A percentile compares a stretch with the other conserved stretches of the same genome.
These are phyloP conservation scores for Paracorniculantispora psalliotae DNA, from an alignment of 2,329 filamentous ascomycete genomes.

Conservation along the genomic window DNA sequence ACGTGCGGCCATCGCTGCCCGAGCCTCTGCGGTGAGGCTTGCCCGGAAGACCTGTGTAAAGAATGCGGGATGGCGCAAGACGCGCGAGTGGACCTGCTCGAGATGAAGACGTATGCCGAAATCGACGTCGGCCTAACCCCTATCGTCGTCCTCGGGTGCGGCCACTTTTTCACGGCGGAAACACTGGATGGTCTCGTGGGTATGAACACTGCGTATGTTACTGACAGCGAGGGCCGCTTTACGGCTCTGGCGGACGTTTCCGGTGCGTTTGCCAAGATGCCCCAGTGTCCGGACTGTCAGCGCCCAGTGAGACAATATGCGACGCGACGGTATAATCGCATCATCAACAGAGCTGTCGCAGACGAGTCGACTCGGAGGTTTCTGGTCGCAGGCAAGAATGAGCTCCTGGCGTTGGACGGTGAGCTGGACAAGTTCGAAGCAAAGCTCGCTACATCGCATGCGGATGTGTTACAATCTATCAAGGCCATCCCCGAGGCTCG, in stretches of 20 bases:
- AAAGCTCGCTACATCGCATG: neutral
- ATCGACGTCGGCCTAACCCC: slow-evolving; percentile 53
- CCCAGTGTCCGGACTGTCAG: slow-evolving; percentile 52
- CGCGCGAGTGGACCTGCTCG: slow-evolving; percentile 50
- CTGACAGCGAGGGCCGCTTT: slow-evolving; percentile 29
- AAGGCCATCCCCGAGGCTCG: neutral
- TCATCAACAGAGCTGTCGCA: slow-evolving; percentile 53
- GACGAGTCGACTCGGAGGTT: slow-evolving; percentile 61
- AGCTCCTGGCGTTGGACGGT: slow-evolving; percentile 29
- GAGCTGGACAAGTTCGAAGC: slow-evolving; percentile 23
- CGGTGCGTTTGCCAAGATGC: slow-evolving; percentile 38
- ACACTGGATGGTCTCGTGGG: slow-evolving; percentile 57
- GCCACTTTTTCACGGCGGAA: slow-evolving; percentile 55
- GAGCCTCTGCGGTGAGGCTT: slow-evolving; percentile 59
- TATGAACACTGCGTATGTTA: slow-evolving; percentile 44
- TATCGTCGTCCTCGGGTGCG: slow-evolving; percentile 55
- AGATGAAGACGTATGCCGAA: slow-evolving; percentile 48
- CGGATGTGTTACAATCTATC: neutral
- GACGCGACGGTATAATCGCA: slow-evolving; percentile 49
- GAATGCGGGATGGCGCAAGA: slow-evolving; percentile 39
- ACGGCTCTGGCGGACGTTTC: slow-evolving; percentile 34
- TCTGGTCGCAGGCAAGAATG: slow-evolving; percentile 28
- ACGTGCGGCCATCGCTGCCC: slow-evolving; percentile 58
- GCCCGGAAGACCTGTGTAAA: slow-evolving; percentile 54
- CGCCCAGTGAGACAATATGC: slow-evolving; percentile 50